phyloP scores from a whole-genome alignment of 2,329 filamentous ascomycete species.

The Cladosporium sp. region DNA sequence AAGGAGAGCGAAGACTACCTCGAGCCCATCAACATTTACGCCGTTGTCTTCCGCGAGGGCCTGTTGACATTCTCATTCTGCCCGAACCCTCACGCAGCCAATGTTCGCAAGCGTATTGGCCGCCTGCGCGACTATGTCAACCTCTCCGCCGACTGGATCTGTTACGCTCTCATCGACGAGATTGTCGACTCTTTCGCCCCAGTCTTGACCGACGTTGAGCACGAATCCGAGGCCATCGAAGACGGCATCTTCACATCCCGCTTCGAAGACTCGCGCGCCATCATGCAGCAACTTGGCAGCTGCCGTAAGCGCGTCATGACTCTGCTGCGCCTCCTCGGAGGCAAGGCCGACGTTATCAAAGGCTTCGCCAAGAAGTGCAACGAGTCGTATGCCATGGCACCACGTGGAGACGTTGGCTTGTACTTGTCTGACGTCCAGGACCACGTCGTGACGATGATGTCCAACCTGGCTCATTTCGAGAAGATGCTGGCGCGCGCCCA shows the following conservation, averaged over 20 bases:
- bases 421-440: slow-evolving; percentile 98
- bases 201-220: slow-evolving; percentile 78
- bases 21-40: slow-evolving; percentile 93
- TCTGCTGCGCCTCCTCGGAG: slow-evolving; percentile 84
- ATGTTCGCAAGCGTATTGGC: slow-evolving; percentile 86
- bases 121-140: slow-evolving; percentile 92
- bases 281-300: slow-evolving; percentile 81
- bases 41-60: slow-evolving; percentile 92
- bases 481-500: slow-evolving; percentile 94
- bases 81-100: slow-evolving; percentile 77
- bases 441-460: slow-evolving; percentile 99
- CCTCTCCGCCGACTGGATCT: slow-evolving; percentile 96
- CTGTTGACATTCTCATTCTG: slow-evolving; percentile 92
- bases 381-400: slow-evolving; percentile 91
- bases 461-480: slow-evolving; percentile 89
- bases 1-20: slow-evolving; percentile 76
- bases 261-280: slow-evolving; percentile 80
- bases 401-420: slow-evolving; percentile 91
- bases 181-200: slow-evolving; percentile 96
- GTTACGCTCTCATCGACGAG: slow-evolving; percentile 96
- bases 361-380: slow-evolving; percentile 99
- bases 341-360: slow-evolving; percentile 96
- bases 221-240: slow-evolving; percentile 87
- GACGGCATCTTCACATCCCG: slow-evolving; percentile 92
- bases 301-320: slow-evolving; percentile 94